Evolutionary conservation across 805 yeast species (phyloP), one percentile per base, ranked within the genome.

Genomic region (Priceomyces castillae): DNA sequence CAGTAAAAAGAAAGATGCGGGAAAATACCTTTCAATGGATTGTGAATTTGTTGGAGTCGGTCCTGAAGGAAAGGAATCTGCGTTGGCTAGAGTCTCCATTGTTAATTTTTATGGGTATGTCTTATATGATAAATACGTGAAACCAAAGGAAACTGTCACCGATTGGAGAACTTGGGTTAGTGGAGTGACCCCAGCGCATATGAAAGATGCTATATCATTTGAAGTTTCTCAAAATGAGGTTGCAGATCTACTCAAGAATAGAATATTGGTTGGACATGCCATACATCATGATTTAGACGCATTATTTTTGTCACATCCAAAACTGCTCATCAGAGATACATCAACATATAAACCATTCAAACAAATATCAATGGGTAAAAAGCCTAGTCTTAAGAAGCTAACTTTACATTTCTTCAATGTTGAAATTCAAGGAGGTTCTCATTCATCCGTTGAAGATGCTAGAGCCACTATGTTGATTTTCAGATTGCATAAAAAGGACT

Each of bases 1-100:
- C 30, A 30, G 33, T 26, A 54, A 64, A 12, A 66, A 74, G 45
- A 65, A 60, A 40, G 73, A 75, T 35, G 68, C 81, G 1, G 97
- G 97, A 1, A 84, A 77, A 54, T 90, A 77, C 52, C 46, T 90
- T 2, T 88, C 96, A 1, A 78, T 90, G 47, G 98, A 90, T 64
- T 90, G 97, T 68, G 98, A 90, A 55, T 90, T 90, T 70, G 97
- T 90, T 2, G 97, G 97, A 9, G 83, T 86, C 2, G 97, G 96
- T 0, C 78, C 76, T 4, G 82, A 81, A 7, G 95, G 95, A 4
- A 55, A 56, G 30, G 79, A 73, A 37, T 81, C 89, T 4, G 92
- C 82, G 1, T 68, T 90, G 12, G 97, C 96, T 0, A 74, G 97
- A 51, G 94, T 90, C 0, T 88, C 97, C 0, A 68, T 90, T 10